A percentile compares a stretch with the other conserved stretches of the same genome.
Conservation (phyloP, 331 rosid species). For the Pyracantha coccinea region DNA sequence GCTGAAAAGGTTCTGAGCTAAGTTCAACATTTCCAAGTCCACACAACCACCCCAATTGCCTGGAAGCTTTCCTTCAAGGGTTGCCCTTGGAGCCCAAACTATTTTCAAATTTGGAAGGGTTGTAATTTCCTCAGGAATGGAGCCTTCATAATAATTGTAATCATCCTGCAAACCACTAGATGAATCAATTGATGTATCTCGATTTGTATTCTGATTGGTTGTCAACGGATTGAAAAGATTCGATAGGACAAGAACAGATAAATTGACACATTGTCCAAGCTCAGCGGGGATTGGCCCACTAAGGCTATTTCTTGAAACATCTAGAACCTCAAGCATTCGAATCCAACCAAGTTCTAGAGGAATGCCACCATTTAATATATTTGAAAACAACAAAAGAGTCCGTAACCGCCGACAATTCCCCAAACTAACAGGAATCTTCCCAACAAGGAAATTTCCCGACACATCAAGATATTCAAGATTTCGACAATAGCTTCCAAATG, state of each 20-base stretch:
- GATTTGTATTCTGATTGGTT: background rate
- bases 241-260: slow-evolving; percentile 33
- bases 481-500: slow-evolving; percentile 8
- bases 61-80: slow-evolving; percentile 24
- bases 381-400: slow-evolving; percentile 24
- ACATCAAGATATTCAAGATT: slow-evolving; percentile 30
- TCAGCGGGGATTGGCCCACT: slow-evolving; percentile 29
- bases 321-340: slow-evolving; percentile 34
- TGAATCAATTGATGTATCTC: background rate
- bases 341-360: slow-evolving; percentile 33
- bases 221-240: slow-evolving; percentile 6
- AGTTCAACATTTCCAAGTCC: slow-evolving; percentile 34
- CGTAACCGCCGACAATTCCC: slow-evolving; percentile 24
- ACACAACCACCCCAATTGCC: slow-evolving; percentile 29
- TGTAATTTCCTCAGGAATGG: slow-evolving; percentile 21
- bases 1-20: slow-evolving; percentile 20
- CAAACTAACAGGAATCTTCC: slow-evolving; percentile 28
- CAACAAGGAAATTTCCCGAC: slow-evolving; percentile 26
- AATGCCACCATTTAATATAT: slow-evolving; percentile 24
- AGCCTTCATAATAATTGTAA: slow-evolving; percentile 23
- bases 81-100: slow-evolving; percentile 28
- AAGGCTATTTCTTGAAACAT: slow-evolving; percentile 44
- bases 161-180: background rate
- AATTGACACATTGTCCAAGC: slow-evolving; percentile 31
- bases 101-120: slow-evolving; percentile 19